A percentile compares a stretch with the other conserved stretches of the same genome.
Evolutionary conservation across 192 early-diverging fungal genomes (phyloP).

Genomic region (Coemansia sp.): DNA sequence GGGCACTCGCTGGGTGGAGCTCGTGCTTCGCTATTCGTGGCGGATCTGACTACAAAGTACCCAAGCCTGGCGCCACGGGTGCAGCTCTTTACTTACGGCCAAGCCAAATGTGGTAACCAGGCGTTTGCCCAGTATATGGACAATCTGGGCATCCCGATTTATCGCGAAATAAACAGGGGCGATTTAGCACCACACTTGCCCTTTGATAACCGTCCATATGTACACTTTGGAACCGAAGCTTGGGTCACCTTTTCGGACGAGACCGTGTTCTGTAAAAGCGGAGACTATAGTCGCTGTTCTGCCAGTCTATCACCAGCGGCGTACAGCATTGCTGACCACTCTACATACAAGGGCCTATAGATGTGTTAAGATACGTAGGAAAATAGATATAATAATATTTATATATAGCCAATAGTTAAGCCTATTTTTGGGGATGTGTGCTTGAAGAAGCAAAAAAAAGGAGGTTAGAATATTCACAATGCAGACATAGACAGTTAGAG

Average conservation of each 20-base stretch:
- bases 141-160: constrained; percentile 12
- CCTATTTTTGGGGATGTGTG: constrained; percentile 2
- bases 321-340: constrained; percentile 23
- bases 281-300: constrained; percentile 27
- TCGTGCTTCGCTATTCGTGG: constrained; percentile 41
- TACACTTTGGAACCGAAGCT: constrained; percentile 43
- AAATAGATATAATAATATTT: background rate
- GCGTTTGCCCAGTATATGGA: constrained; percentile 39
- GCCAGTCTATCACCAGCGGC: constrained; percentile 17
- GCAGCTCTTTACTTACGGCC: constrained; percentile 39
- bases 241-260: constrained; percentile 19
- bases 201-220: constrained; percentile 5
- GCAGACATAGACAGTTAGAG: background rate
- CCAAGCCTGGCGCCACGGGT: constrained; percentile 15
- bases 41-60: constrained; percentile 18
- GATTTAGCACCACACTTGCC: constrained; percentile 47
- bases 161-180: constrained; percentile 37
- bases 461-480: constrained; percentile 34
- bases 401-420: background rate
- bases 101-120: constrained; percentile 40
- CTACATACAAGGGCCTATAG: constrained; percentile 24
- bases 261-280: constrained; percentile 18
- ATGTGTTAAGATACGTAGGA: too few relatives aligned
- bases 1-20: constrained; percentile 52
- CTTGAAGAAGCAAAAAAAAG: background rate